Base-by-base conservation (phyloP, 371 early-diverging fungal genomes). In the Batrachochytrium dendrobatidis region DNA sequence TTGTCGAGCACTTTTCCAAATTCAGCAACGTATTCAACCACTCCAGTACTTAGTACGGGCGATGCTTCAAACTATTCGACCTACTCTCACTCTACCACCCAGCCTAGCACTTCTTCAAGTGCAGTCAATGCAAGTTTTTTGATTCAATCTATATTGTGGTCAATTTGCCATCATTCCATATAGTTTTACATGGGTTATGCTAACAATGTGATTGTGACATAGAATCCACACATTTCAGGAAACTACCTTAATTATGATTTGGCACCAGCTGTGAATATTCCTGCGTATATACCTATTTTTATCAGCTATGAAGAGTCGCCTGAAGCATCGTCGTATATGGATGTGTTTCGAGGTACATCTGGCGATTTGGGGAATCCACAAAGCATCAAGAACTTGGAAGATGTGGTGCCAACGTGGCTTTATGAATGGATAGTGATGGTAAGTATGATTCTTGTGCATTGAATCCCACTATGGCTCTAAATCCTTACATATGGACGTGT, bases 291-390 rank as follows among this genome's bases (percentile, higher is more conserved):
- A 0, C 82, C 83, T 4, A 73, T 93, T 1, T 77, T 87, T 30
- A 78, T 91, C 26, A 82, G 86, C 2, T 44, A 60, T 17, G 91
- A 90, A 66, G 90, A 90, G 55, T 84, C 85, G 15, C 76, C 82
- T 7, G 90, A 90, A 49, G 88, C 86, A n/a, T 83, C 86, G 0
- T 82, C 83, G 15, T 83, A 80, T 29, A 76, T 90, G 56, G 87
- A 88, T 59, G 62, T 86, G 30, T 90, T 87, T 63, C 81, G 86
- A 43, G 88, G 89, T 25, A 83, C 83, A 12, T 77, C 86, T 1
- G 84, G 73, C 1, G 66, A 79, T 0, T 56, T 81, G 50, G 86
- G 75, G 0, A 61, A 71, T 15, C 83, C 83, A 49, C 62, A 68
- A 5, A 77, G 77, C 24, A 59, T 78, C n/a, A 55, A 60, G 24